These are phyloP conservation scores for Cornus florida DNA, from an alignment of 148 eudicot species.

Conservation along the genomic window DNA sequence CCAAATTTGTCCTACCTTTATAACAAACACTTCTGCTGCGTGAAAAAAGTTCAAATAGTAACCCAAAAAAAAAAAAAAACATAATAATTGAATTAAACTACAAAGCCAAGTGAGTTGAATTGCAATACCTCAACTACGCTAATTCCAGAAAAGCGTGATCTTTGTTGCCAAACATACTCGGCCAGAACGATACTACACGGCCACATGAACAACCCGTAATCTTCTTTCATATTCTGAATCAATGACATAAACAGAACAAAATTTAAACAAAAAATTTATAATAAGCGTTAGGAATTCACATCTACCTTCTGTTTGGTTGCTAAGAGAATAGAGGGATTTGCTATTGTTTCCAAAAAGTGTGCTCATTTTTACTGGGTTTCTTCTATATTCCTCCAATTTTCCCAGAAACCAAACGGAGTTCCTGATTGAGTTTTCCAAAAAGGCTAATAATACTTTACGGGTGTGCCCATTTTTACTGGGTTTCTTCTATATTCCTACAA, in stretches of 20 bases:
- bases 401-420: neutral
- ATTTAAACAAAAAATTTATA: neutral
- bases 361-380: neutral
- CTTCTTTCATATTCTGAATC: constrained; percentile 72
- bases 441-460: neutral
- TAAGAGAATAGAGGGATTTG: neutral
- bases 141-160: constrained; percentile 56
- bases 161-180: constrained; percentile 91
- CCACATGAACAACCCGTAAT: constrained; percentile 94
- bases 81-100: neutral
- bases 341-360: too few relatives aligned
- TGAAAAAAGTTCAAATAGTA: too few relatives aligned
- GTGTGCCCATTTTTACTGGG: neutral
- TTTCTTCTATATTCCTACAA: neutral
- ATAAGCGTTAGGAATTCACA: neutral
- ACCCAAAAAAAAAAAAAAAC: too few relatives aligned
- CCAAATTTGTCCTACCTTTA: neutral
- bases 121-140: constrained; percentile 66
- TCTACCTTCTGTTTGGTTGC: neutral
- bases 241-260: neutral
- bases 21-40: neutral
- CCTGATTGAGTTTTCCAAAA: neutral
- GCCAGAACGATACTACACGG: constrained; percentile 82
- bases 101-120: neutral
- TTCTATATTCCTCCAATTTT: neutral